Evolutionary conservation across 1,139 yeast genomes (phyloP).

Genomic region (Hansenula anomala): DNA sequence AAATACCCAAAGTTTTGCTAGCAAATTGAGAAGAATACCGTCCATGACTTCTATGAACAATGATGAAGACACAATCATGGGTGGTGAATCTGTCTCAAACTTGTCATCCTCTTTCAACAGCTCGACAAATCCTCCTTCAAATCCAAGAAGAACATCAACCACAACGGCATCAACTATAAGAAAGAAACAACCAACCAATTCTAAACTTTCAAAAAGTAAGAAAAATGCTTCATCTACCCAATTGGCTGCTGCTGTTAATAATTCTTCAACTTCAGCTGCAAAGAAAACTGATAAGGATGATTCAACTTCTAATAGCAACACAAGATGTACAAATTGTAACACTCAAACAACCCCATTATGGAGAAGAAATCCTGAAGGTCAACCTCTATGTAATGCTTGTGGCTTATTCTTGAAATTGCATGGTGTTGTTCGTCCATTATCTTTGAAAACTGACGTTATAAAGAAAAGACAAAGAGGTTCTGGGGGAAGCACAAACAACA

Average conservation of each 20-base stretch:
- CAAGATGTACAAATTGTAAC: conserved; percentile 76
- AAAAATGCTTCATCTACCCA: conserved; percentile 17
- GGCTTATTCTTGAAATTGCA: conserved; percentile 87
- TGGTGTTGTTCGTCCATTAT: conserved; percentile 89
- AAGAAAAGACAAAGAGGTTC: conserved; percentile 58
- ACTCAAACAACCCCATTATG: conserved; percentile 93
- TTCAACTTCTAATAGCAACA: conserved; percentile 15
- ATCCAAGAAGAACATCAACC: too few relatives aligned
- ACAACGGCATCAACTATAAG: conserved; percentile 19
- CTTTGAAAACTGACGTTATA: conserved; percentile 87
- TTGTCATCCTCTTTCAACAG: conserved; percentile 14
- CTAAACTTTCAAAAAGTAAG: conserved; percentile 16
- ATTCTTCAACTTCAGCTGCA: not conserved
- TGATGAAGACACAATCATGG: conserved; percentile 7
- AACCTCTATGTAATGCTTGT: conserved; percentile 93
- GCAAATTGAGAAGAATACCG: conserved; percentile 18
- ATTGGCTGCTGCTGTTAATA: not conserved
- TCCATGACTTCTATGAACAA: conserved; percentile 7
- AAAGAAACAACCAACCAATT: conserved; percentile 12
- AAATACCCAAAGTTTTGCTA: conserved; percentile 15
- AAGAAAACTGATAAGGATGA: conserved; percentile 6
- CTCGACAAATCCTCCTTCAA: too few relatives aligned
- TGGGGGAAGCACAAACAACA: conserved; percentile 1
- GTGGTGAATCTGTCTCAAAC: conserved; percentile 4
- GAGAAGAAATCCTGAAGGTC: conserved; percentile 91